Base-by-base conservation (phyloP, 169 alveolate genomes). In the Pseudocohnilembus persalinus region DNA sequence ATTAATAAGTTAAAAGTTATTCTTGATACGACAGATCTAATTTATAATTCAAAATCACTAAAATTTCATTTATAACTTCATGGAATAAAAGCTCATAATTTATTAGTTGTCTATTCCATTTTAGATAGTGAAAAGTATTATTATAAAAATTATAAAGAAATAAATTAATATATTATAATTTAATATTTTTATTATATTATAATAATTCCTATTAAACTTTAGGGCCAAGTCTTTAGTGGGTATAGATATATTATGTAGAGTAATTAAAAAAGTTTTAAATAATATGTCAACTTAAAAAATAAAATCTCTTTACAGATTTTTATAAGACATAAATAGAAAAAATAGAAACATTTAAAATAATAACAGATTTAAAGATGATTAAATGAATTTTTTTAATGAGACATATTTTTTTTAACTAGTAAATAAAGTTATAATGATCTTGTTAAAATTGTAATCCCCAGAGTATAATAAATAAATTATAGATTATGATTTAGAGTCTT, bases 191-290 rank as follows among this genome's bases (percentile, higher is more conserved):
- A n/a, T n/a, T n/a, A n/a, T n/a, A n/a, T n/a, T n/a, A n/a, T n/a
- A n/a, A n/a, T n/a, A n/a, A n/a, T n/a, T n/a, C n/a, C n/a, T n/a
- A 49, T 49, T 11, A 49, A 49, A 11, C 4, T 11, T 11, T 49
- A 79, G 84, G 63, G 84, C 84, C 0, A 79, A 79, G 63, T 29
- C 35, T 4, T 11, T 79, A 49, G 68, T 79, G 27, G 76, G 84
- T 15, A 29, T 74, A 26, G 84, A 79, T 29, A 79, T 79, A 0
- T 0, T 79, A 28, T 30, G 31, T 15, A n/a, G 84, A 64, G 76
- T 79, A 28, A 25, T 79, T 1, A 79, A 79, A 30, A 29, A 79
- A n/a, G 63, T 79, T 29, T 26, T 79, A 15, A 35, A 31, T 29
- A 75, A 79, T 49, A 29, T 27, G n/a, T 49, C 84, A n/a, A 33